Conservation (phyloP, 331 rosid genomes). For the Malus hybrid region DNA sequence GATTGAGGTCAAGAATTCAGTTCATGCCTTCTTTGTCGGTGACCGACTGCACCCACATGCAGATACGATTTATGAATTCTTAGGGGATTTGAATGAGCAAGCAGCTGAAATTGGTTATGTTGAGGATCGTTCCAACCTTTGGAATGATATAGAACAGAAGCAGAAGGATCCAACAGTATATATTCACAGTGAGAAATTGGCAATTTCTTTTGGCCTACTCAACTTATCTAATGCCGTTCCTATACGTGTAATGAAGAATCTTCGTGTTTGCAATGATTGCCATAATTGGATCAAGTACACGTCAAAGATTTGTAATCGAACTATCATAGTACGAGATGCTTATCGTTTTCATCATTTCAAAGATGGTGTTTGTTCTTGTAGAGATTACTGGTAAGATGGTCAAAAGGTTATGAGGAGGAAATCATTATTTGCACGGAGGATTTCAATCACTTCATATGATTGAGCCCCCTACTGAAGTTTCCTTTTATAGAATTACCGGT, state of each 20-base stretch:
- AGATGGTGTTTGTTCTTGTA: slow-evolving; percentile 62
- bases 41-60: slow-evolving; percentile 60
- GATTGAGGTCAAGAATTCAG: slow-evolving; percentile 60
- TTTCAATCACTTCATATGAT: background rate
- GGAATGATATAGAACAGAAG: slow-evolving; percentile 48
- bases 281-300: slow-evolving; percentile 82
- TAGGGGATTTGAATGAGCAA: slow-evolving; percentile 36
- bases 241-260: slow-evolving; percentile 62
- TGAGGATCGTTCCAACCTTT: slow-evolving; percentile 37
- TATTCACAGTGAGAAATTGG: slow-evolving; percentile 73
- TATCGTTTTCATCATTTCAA: slow-evolving; percentile 86
- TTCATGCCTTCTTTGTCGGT: slow-evolving; percentile 75
- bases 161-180: slow-evolving; percentile 39
- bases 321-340: slow-evolving; percentile 63
- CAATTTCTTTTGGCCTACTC: slow-evolving; percentile 72
- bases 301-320: slow-evolving; percentile 48
- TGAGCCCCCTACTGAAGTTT: background rate
- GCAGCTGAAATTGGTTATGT: slow-evolving; percentile 59
- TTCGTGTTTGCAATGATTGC: slow-evolving; percentile 82
- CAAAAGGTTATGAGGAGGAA: background rate
- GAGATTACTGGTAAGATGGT: slow-evolving; percentile 59
- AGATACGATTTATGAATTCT: slow-evolving; percentile 50
- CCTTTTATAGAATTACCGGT: background rate
- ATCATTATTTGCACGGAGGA: background rate
- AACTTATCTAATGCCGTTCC: slow-evolving; percentile 47